These are phyloP conservation scores for Alloteropsis semialata DNA, from an alignment of 176 grass and related monocot genomes.

Conservation along the genomic window DNA sequence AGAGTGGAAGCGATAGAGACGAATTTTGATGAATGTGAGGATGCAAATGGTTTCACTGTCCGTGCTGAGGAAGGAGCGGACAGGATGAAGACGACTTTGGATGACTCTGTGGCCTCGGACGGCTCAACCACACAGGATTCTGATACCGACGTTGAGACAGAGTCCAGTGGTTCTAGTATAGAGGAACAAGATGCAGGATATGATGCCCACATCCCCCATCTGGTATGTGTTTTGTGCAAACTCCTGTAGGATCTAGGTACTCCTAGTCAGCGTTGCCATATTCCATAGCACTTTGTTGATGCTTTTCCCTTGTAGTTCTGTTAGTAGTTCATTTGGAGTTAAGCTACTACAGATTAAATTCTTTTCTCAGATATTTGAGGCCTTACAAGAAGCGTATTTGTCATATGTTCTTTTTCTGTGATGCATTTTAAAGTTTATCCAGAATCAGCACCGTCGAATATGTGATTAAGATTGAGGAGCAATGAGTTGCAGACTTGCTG, in stretches of 20 bases:
- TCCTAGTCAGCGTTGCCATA: neutral
- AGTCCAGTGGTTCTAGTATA: conserved; percentile 57
- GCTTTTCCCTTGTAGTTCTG: neutral
- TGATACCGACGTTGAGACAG: conserved; percentile 58
- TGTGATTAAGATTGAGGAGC: neutral
- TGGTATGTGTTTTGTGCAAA: conserved; percentile 46
- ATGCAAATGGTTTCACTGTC: conserved; percentile 31
- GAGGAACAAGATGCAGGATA: conserved; percentile 54
- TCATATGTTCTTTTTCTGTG: neutral
- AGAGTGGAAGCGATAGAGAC: neutral
- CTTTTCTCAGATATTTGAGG: neutral
- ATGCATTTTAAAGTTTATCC: neutral
- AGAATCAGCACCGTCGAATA: neutral
- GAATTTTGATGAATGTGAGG: neutral
- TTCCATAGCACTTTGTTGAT: neutral
- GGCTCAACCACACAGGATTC: conserved; percentile 56
- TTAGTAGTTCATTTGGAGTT: neutral
- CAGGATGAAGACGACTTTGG: conserved; percentile 50
- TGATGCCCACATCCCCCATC: conserved; percentile 24
- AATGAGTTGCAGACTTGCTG: neutral
- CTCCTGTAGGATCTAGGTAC: neutral
- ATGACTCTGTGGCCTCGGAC: conserved; percentile 53
- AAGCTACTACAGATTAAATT: neutral
- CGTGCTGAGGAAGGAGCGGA: conserved; percentile 22
- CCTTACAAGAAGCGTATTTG: neutral